Evolutionary conservation across 495 filamentous ascomycete genomes (phyloP).

Genomic region (Trichocladium antarcticum): DNA sequence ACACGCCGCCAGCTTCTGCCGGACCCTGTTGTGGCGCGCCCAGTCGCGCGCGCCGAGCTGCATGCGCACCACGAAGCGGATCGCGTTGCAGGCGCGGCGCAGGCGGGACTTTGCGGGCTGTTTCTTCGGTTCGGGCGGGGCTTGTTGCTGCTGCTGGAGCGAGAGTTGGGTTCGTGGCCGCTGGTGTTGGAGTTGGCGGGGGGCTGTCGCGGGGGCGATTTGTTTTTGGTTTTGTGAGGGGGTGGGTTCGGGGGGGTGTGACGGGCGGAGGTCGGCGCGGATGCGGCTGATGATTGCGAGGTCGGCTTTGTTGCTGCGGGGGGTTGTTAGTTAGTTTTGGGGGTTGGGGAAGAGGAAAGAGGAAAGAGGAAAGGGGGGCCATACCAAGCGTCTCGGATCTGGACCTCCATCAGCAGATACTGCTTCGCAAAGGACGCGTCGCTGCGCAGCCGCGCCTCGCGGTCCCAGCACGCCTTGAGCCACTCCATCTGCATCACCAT

Average conservation of each 20-base stretch:
- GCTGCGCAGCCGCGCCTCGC: constrained; percentile 68
- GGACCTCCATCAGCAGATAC: constrained; percentile 66
- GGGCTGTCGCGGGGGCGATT: not conserved
- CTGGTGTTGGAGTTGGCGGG: not conserved
- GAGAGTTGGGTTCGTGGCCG: no score
- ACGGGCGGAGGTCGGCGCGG: constrained; percentile 28
- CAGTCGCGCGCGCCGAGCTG: constrained; percentile 32
- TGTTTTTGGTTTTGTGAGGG: not conserved
- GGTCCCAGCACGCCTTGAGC: constrained; percentile 63
- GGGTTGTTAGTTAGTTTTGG: not conserved
- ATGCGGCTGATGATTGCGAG: constrained; percentile 73
- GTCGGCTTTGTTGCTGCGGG: constrained; percentile 75
- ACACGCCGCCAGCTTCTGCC: constrained; percentile 29
- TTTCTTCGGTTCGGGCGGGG: not conserved
- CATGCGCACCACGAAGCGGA: constrained; percentile 35
- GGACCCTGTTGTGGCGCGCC: constrained; percentile 29
- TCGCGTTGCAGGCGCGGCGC: constrained; percentile 22
- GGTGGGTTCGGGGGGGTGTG: constrained; percentile 24
- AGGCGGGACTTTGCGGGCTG: constrained; percentile 11
- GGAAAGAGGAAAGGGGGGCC: constrained; percentile 29
- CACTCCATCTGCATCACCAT: constrained; percentile 82
- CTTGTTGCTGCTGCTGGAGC: constrained; percentile 1
- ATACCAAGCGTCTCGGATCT: constrained; percentile 76
- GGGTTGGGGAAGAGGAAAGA: not conserved
- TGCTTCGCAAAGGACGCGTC: constrained; percentile 73